Evolutionary conservation across 495 filamentous ascomycete species (phyloP).

Genomic region (Penicillium flavigenum): DNA sequence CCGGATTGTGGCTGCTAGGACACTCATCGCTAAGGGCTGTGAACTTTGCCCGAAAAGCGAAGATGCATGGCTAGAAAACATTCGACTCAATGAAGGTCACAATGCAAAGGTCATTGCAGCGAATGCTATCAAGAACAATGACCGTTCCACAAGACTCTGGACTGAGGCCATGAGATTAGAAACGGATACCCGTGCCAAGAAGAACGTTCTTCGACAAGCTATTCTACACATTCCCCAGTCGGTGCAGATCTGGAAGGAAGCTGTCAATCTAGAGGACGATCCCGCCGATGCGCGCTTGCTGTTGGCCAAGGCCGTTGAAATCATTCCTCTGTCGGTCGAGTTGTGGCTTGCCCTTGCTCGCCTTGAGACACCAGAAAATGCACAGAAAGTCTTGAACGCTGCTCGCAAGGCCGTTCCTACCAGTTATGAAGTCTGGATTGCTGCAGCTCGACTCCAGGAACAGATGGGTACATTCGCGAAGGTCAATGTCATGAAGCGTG

Average conservation of each 20-base stretch:
- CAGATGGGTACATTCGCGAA: constrained; percentile 74
- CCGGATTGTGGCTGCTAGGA: constrained; percentile 81
- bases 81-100: constrained; percentile 83
- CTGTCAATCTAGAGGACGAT: constrained; percentile 93
- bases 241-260: constrained; percentile 92
- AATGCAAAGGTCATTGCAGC: constrained; percentile 97
- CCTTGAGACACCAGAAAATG: constrained; percentile 83
- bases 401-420: constrained; percentile 91
- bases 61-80: constrained; percentile 93
- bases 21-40: constrained; percentile 79
- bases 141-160: constrained; percentile 87
- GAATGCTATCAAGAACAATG: constrained; percentile 85
- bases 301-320: constrained; percentile 87
- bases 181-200: constrained; percentile 72
- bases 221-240: constrained; percentile 88
- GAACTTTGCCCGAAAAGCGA: constrained; percentile 90
- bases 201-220: constrained; percentile 85
- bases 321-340: constrained; percentile 89
- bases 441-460: constrained; percentile 87
- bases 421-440: constrained; percentile 94
- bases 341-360: constrained; percentile 92
- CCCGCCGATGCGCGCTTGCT: constrained; percentile 81
- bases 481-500: constrained; percentile 91
- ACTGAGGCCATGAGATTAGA: constrained; percentile 93
- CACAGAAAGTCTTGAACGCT: constrained; percentile 91